phyloP scores from a whole-genome alignment of 495 filamentous ascomycete genomes.

The Pseudotulostoma volvatum region DNA sequence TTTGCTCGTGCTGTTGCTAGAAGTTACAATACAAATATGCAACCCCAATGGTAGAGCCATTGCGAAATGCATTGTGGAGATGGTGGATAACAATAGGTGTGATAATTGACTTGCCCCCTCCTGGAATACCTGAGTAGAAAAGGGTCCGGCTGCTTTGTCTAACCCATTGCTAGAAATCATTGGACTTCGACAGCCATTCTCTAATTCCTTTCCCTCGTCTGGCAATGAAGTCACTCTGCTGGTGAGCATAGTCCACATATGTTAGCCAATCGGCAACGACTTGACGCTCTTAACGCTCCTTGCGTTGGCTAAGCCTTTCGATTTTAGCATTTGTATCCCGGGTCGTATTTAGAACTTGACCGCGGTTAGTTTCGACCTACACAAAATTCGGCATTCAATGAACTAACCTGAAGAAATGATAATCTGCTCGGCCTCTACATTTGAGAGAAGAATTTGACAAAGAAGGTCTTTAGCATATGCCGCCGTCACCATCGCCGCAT shows the following conservation, averaged over 20 bases:
- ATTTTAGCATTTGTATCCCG: background rate
- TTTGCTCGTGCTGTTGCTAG: conserved; percentile 11
- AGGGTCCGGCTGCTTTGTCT: conserved; percentile 12
- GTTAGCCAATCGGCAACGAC: conserved; percentile 8
- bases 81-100: conserved; percentile 20
- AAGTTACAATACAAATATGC: conserved; percentile 31
- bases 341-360: background rate
- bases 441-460: conserved; percentile 3
- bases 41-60: conserved; percentile 10
- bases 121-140: conserved; percentile 29
- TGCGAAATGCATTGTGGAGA: conserved; percentile 6
- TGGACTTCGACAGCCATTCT: conserved; percentile 25
- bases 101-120: conserved; percentile 25
- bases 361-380: no score
- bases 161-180: conserved; percentile 20
- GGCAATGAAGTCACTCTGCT: conserved; percentile 7
- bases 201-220: conserved; percentile 21
- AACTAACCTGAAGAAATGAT: background rate
- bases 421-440: background rate
- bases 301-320: background rate
- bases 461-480: conserved; percentile 20
- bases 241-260: conserved; percentile 4
- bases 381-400: no score
- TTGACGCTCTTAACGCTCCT: conserved; percentile 1
- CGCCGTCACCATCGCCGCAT: conserved; percentile 13